Conservation (phyloP, 179 eudicot genomes). For the Spergularia azorica region DNA sequence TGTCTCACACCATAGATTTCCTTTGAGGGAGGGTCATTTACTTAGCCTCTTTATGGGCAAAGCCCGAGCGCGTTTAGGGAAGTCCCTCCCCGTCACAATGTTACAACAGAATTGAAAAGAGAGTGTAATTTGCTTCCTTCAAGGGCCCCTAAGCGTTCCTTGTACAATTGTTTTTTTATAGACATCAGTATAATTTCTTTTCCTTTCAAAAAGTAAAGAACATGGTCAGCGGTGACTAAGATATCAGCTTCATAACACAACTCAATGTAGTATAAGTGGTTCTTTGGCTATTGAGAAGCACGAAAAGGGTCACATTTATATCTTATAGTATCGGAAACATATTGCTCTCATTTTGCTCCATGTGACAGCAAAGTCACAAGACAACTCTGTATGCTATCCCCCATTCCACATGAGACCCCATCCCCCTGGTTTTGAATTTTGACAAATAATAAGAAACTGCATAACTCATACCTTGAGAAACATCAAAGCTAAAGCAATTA, state of each 20-base stretch:
- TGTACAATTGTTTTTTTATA: too few relatives aligned
- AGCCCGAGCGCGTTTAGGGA: too few relatives aligned
- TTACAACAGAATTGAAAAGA: too few relatives aligned
- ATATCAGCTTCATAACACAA: background rate
- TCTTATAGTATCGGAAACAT: background rate
- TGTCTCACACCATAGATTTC: too few relatives aligned
- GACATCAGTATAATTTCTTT: too few relatives aligned
- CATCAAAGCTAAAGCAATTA: conserved; percentile 85
- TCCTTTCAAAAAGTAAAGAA: background rate
- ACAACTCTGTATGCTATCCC: background rate
- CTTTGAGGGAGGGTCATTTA: too few relatives aligned
- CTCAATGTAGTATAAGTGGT: background rate
- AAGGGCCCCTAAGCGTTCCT: too few relatives aligned
- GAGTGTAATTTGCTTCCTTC: too few relatives aligned
- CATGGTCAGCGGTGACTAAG: background rate
- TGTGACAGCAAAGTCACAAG: background rate
- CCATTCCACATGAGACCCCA: background rate
- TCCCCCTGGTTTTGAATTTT: background rate
- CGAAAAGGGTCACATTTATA: background rate
- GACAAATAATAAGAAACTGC: conserved; percentile 9
- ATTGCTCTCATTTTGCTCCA: background rate
- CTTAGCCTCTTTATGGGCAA: too few relatives aligned
- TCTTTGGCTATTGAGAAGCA: background rate
- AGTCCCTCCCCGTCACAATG: too few relatives aligned
- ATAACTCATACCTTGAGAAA: conserved; percentile 72